Base-by-base conservation (phyloP, 768 basidiomycete genomes). In the Suillus spraguei region DNA sequence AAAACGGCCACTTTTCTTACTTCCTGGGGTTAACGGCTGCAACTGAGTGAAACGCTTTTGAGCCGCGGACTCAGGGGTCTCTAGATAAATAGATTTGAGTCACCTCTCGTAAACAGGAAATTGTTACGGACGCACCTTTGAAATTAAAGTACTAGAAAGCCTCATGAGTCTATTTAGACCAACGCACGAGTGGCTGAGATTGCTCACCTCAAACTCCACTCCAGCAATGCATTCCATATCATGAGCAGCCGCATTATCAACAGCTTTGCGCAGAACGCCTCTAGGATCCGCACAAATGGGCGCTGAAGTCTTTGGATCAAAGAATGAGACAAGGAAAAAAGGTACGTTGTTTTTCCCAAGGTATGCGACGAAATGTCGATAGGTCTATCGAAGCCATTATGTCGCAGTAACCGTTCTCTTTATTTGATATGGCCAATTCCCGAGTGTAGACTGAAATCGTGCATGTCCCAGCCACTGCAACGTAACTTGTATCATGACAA, bases 331-430 rank as follows among this genome's bases (percentile, higher is more conserved):
- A 7, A 99, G 81, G 81, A 99, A 99, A 77, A 99, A 95, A 0
- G 97, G 92, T 1, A 95, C 88, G 64, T 96, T 82, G 67, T 90
- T 82, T n/a, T 74, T 98, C 95, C 92, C 95, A 95, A 64, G 92
- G 91, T 61, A 99, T 90, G 28, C 94, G 85, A 20, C 97, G 90
- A 74, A 85, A 97, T 1, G 91, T 93, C 1, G 89, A 85, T 17
- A 97, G 81, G 74, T 99, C 97, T 64, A 99, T 90, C 38, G 81
- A 76, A 9, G 97, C 97, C 42, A 92, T 77, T 54, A 99, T 77
- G 72, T 99, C 97, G 5, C 88, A 85, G 77, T 95, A 99, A 1
- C 97, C 97, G 68, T 99, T 99, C 28, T 84, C 85, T 71, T 85
- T 87, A 78, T 97, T 98, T 28, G 95, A 96, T 64, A 99, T 91